phyloP scores from a whole-genome alignment of 768 basidiomycete species.

The Cubamyces sp. region DNA sequence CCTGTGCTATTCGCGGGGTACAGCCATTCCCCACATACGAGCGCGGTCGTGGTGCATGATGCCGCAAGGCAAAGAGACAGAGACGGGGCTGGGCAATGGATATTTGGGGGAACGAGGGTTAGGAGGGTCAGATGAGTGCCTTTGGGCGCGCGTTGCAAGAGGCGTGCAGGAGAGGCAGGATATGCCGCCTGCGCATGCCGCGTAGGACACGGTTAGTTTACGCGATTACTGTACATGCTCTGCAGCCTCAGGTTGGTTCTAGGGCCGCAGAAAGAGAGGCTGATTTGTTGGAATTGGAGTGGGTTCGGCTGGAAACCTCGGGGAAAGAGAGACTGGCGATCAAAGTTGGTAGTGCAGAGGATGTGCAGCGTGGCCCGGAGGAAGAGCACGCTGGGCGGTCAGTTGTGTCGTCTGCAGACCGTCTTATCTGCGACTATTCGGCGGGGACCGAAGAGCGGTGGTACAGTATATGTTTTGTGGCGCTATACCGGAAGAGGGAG shows the following conservation, averaged over 20 bases:
- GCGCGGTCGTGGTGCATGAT: background rate
- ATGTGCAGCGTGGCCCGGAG: constrained; percentile 3
- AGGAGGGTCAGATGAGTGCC: constrained; percentile 14
- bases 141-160: background rate
- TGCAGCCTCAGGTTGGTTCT: background rate
- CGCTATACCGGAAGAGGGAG: constrained; percentile 16
- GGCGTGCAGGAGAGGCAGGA: background rate
- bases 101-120: background rate
- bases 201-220: too few species aligned
- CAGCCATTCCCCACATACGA: constrained; percentile 2
- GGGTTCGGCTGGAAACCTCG: constrained; percentile 4
- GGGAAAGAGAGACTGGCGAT: constrained; percentile 10
- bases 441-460: constrained; percentile 3
- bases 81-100: constrained; percentile 11
- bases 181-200: background rate
- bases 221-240: too few species aligned
- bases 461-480: background rate
- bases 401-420: background rate
- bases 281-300: background rate
- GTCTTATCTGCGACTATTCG: constrained; percentile 16
- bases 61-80: constrained; percentile 10
- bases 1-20: background rate
- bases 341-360: constrained; percentile 9
- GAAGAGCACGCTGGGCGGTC: background rate
- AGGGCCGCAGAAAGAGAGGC: background rate